phyloP scores from a whole-genome alignment of 2,329 filamentous ascomycete species.

The Trematosphaeria pertusa region DNA sequence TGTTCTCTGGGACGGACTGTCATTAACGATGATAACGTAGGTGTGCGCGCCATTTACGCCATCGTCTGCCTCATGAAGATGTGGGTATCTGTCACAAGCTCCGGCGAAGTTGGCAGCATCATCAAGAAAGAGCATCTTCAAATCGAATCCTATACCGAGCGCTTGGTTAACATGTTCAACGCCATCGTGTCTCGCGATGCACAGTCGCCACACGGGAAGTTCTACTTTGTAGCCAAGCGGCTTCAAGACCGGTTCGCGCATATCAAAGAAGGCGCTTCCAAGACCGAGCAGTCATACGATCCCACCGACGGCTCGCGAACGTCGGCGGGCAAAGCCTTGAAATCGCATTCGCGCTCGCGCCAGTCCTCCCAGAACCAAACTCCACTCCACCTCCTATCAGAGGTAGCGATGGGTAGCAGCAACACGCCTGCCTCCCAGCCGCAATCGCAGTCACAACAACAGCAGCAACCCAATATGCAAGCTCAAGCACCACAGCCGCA shows the following conservation, averaged over 20 bases:
- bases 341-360: constrained; percentile 23
- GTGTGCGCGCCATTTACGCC: constrained; percentile 64
- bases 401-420: constrained; percentile 49
- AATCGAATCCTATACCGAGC: constrained; percentile 56
- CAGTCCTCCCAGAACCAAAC: constrained; percentile 44
- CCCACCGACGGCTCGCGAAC: constrained; percentile 28
- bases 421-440: constrained; percentile 17
- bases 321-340: constrained; percentile 21
- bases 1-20: constrained; percentile 11
- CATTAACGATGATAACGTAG: constrained; percentile 23
- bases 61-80: constrained; percentile 67
- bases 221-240: constrained; percentile 54
- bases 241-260: constrained; percentile 54
- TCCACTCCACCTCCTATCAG: constrained; percentile 47
- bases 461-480: constrained; percentile 14
- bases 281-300: constrained; percentile 31
- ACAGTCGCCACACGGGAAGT: constrained; percentile 56
- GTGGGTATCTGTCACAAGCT: constrained; percentile 61
- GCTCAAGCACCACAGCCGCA: constrained; percentile 11
- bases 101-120: constrained; percentile 57
- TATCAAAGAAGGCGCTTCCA: constrained; percentile 52
- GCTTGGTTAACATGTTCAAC: constrained; percentile 55
- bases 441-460: constrained; percentile 13
- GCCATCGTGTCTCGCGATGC: constrained; percentile 49
- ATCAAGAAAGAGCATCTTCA: constrained; percentile 56